Base-by-base conservation (phyloP, 2,329 filamentous ascomycete species). In the Claviceps sp. region DNA sequence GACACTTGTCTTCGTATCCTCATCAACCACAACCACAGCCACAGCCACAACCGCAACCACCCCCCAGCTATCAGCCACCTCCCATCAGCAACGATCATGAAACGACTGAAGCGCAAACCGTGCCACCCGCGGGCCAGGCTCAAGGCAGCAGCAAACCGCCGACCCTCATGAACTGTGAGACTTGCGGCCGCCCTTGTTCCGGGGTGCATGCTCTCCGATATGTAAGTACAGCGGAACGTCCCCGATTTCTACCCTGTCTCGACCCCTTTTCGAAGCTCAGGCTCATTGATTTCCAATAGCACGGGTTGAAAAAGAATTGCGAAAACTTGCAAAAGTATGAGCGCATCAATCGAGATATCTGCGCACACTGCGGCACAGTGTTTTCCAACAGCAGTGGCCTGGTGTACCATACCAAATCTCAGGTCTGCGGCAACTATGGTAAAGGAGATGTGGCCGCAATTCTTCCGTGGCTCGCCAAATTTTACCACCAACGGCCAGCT, bases 341-440 rank as follows among this genome's bases (percentile, higher is more conserved):
- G 11, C 41, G 50, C 6, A 13, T 62, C 30, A 59, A 56, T 50
- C 65, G 61, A n/a, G 70, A 67, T 20, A 58, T 64, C 0, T 79
- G 76, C 50, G 54, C 64, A 1, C 63, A 69, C 47, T 79, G 76
- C 46, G 73, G 73, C 26, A 64, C 69, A 43, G 51, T 49, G 3
- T 78, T 79, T 45, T 62, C 61, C 2, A 71, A 69, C 11, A 56
- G 59, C 4, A 65, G 65, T 22, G 73, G 72, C 1, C 57, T 73
- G 2, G 55, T 64, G 48, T 76, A 76, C 61, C 77, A 79, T 54
- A 54, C 60, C 0, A 62, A 66, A 40, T 70, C 69, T 50, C 60
- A 63, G 3, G 70, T 76, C 2, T 80, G 77, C 55, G 74, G 75
- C n/a, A 56, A 63, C 3, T 70, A 71, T 52, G 56, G 56, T 22